These are phyloP conservation scores for Termitomyces sp. DNA, from an alignment of 768 basidiomycete species.

Conservation along the genomic window DNA sequence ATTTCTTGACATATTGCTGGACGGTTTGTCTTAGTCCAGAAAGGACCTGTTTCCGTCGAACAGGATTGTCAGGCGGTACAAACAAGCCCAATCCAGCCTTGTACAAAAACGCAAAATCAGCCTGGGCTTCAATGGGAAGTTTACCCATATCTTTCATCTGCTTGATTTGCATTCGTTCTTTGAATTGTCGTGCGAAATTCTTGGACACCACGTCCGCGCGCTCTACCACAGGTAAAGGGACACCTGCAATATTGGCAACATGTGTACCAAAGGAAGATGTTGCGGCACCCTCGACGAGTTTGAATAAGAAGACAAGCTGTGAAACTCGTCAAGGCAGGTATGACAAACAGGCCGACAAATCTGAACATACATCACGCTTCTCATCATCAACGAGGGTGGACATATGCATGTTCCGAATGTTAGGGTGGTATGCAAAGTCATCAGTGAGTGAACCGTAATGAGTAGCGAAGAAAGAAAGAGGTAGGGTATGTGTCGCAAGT, in stretches of 20 bases:
- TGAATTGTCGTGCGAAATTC: slow-evolving; percentile 85
- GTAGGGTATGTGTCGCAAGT: slow-evolving; percentile 86
- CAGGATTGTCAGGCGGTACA: slow-evolving; percentile 46
- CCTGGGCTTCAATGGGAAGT: slow-evolving; percentile 78
- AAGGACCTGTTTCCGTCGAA: slow-evolving; percentile 48
- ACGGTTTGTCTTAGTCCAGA: slow-evolving; percentile 40
- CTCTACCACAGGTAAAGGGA: slow-evolving; percentile 77
- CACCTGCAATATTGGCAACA: slow-evolving; percentile 92
- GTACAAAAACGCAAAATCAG: slow-evolving; percentile 82
- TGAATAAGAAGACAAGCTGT: slow-evolving; percentile 91
- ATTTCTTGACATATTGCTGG: slow-evolving; percentile 15
- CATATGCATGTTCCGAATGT: slow-evolving; percentile 96
- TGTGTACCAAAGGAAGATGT: slow-evolving; percentile 89
- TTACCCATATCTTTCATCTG: slow-evolving; percentile 45
- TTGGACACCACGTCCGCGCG: slow-evolving; percentile 85
- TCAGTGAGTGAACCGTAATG: slow-evolving; percentile 96
- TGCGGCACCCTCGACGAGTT: slow-evolving; percentile 84
- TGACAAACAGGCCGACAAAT: neutral
- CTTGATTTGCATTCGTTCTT: slow-evolving; percentile 65
- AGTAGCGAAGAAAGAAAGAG: slow-evolving; percentile 94
- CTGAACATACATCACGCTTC: slow-evolving; percentile 64
- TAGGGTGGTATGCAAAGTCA: slow-evolving; percentile 88
- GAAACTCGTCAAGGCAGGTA: neutral
- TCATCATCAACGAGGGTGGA: slow-evolving; percentile 89
- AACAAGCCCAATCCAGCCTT: slow-evolving; percentile 50